A percentile compares a stretch with the other conserved stretches of the same genome.
phyloP scores from a whole-genome alignment of 176 grass and related monocot genomes.

The Melocanna baccifera region DNA sequence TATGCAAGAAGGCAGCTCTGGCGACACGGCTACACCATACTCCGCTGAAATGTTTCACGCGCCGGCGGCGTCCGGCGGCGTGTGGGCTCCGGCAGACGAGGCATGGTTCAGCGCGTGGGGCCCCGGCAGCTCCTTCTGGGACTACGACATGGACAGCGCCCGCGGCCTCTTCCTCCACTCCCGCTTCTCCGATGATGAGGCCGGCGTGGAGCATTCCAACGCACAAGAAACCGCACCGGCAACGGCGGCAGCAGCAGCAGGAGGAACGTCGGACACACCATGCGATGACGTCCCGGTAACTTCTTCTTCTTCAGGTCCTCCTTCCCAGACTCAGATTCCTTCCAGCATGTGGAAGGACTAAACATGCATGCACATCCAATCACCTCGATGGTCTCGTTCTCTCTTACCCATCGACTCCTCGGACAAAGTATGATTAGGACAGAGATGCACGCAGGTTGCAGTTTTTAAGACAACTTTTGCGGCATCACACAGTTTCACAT shows the following conservation, averaged over 20 bases:
- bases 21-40: background rate
- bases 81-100: constrained; percentile 74
- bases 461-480: constrained; percentile 48
- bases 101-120: constrained; percentile 86
- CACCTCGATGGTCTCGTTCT: background rate
- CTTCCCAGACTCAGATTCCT: background rate
- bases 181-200: constrained; percentile 44
- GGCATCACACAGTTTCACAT: constrained; percentile 29
- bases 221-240: background rate
- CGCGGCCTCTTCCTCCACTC: constrained; percentile 67
- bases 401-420: background rate
- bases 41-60: constrained; percentile 5
- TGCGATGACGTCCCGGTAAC: constrained; percentile 43
- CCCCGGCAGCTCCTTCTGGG: constrained; percentile 80
- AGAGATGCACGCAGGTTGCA: constrained; percentile 46
- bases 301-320: constrained; percentile 24
- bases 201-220: constrained; percentile 4
- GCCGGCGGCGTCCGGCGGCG: constrained; percentile 24
- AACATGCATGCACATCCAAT: background rate
- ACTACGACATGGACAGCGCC: constrained; percentile 72
- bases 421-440: constrained; percentile 3
- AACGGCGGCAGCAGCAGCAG: background rate
- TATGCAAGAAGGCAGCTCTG: constrained; percentile 6
- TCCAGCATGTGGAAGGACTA: constrained; percentile 48
- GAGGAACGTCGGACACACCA: background rate